Percentiles rank a stretch among this genome's conserved stretches.
Evolutionary conservation across 192 early-diverging fungal species (phyloP).

Genomic region (Entrophospora sp.): DNA sequence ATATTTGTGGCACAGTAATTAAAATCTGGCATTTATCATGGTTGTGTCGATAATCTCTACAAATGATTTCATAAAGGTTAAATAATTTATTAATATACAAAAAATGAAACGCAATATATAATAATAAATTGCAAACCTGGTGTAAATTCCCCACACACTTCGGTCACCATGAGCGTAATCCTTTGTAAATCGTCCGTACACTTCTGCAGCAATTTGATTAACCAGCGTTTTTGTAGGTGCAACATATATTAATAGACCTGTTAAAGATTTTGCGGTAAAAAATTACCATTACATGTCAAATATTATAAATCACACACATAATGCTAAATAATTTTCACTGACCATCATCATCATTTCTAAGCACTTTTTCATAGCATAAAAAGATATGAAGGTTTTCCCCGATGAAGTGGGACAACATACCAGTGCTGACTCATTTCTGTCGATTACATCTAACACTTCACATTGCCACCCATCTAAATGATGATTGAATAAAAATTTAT

Average conservation of each 20-base stretch:
- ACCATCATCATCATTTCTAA: constrained; percentile 28
- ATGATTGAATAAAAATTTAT: too few relatives aligned
- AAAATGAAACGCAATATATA: too few relatives aligned
- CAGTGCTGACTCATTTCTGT: constrained; percentile 31
- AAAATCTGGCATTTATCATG: constrained; percentile 28
- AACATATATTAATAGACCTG: constrained; percentile 29
- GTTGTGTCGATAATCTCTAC: constrained; percentile 26
- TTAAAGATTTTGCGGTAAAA: background rate
- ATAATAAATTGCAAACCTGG: too few relatives aligned
- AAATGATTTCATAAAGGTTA: too few relatives aligned
- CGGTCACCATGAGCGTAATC: constrained; percentile 19
- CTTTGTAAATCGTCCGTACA: constrained; percentile 36
- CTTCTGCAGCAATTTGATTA: constrained; percentile 37
- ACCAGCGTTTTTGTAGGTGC: constrained; percentile 41
- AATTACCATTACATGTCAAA: background rate
- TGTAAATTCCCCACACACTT: constrained; percentile 30
- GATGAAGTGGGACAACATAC: constrained; percentile 35
- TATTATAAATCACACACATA: background rate
- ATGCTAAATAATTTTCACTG: background rate
- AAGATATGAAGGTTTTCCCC: constrained; percentile 41
- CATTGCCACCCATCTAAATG: constrained; percentile 27
- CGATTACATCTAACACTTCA: constrained; percentile 31
- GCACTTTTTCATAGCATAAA: constrained; percentile 41
- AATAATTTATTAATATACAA: too few relatives aligned
- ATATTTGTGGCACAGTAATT: constrained; percentile 33